Evolutionary conservation across 2,329 filamentous ascomycete genomes (phyloP).

Genomic region (Zarea fungicola): DNA sequence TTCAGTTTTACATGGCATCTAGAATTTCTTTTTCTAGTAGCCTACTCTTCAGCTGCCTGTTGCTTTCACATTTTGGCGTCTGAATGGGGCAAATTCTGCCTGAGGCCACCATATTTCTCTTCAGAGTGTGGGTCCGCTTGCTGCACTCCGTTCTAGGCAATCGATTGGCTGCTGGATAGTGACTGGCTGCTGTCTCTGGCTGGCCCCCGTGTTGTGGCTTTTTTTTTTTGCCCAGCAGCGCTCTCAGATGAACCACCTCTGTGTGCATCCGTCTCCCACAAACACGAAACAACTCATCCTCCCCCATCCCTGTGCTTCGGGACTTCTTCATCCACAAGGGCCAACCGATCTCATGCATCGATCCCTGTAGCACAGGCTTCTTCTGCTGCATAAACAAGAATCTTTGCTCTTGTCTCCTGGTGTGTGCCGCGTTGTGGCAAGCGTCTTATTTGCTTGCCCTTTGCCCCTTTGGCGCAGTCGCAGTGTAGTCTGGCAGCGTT

Average conservation of each 20-base stretch:
- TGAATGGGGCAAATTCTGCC: no score
- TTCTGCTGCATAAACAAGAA: background rate
- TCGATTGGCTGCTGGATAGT: background rate
- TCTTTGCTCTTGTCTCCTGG: background rate
- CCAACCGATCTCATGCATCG: constrained; percentile 4
- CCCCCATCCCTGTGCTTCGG: constrained; percentile 1
- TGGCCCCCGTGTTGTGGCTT: constrained; percentile 7
- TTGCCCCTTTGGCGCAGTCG: background rate
- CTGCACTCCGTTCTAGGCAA: background rate
- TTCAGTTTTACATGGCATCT: no score
- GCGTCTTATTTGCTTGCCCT: no score
- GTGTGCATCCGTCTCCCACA: constrained; percentile 7
- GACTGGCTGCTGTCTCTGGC: background rate
- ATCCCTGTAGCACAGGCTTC: constrained; percentile 1
- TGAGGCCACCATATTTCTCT: no score
- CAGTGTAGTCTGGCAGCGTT: constrained; percentile 1
- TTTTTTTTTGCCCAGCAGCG: constrained; percentile 6
- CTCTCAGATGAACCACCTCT: background rate
- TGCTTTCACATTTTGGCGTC: no score
- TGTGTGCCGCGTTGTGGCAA: constrained; percentile 4
- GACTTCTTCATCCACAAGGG: constrained; percentile 4
- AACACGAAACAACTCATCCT: constrained; percentile 3
- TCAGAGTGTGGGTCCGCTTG: no score
- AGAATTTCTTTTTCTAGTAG: no score
- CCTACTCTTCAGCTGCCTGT: no score